Evolutionary conservation across 441 rosid genomes (phyloP).

Genomic region (Raphanus hybrid): DNA sequence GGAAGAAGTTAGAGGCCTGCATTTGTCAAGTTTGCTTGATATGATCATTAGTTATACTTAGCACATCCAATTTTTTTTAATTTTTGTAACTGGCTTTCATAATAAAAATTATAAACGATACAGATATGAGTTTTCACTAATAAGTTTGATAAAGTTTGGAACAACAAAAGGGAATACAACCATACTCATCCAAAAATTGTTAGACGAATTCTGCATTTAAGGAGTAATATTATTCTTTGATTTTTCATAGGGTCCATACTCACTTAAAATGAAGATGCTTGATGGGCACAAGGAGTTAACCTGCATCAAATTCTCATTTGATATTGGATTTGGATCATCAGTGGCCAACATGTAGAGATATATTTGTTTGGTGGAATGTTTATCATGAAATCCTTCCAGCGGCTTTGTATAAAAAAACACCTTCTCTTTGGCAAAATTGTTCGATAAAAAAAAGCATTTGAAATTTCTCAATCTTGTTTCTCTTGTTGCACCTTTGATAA

Average conservation of each 20-base stretch:
- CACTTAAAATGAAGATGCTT: constrained; percentile 44
- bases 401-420: constrained; percentile 14
- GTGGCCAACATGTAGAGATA: background rate
- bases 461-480: constrained; percentile 24
- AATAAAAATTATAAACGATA: too few species aligned
- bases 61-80: too few species aligned
- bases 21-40: constrained; percentile 13
- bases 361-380: background rate
- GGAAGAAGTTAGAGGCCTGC: constrained; percentile 4
- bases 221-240: background rate
- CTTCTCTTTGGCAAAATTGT: constrained; percentile 13
- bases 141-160: too few species aligned
- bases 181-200: too few species aligned
- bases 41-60: background rate
- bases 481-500: constrained; percentile 16
- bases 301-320: background rate
- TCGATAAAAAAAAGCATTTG: background rate
- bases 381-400: background rate
- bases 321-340: background rate
- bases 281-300: background rate
- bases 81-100: too few species aligned
- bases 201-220: background rate
- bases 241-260: constrained; percentile 74
- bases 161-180: too few species aligned
- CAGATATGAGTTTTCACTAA: too few species aligned